Base-by-base conservation (phyloP, 1,139 yeast species). In the Geotrichum europaeum region DNA sequence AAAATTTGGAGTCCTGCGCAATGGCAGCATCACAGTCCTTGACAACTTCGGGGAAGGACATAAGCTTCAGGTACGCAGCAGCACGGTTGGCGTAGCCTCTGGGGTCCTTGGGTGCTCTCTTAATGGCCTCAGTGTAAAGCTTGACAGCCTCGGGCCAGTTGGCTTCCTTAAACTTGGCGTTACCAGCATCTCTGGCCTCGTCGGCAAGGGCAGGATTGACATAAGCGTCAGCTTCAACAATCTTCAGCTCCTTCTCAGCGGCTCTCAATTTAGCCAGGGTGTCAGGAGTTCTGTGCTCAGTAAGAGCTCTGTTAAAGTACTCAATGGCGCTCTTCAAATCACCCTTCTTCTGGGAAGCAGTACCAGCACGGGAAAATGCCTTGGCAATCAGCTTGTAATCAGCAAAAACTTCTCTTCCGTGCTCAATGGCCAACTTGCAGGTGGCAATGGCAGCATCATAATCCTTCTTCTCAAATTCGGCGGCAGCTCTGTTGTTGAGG, bases 71-170 rank as follows among this genome's bases (percentile, higher is more conserved):
- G 72, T 88, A 84, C 0, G 96, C 97, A 51, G 99, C 99, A 60
- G 99, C 99, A 77, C 99, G 88, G 79, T 95, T 95, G 53, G 96
- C 91, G 76, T 92, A 95, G 60, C 98, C 99, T 76, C 97, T 85
- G 45, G 96, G 96, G 75, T 95, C 99, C 62, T 86, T 85, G 62
- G 99, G 99, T 2, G 95, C 92, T 73, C 99, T 87, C 78, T 91
- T 89, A 70, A 92, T 81, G 90, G 95, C 94, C 77, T 95, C 99
- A 57, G 96, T 81, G 77, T 95, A 95, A 12, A 96, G 87, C 74
- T 89, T 89, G 60, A 95, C 97, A 45, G 99, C 98, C 67, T 81
- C 87, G 65, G 99, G 98, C 97, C 97, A 92, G 76, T 94, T 96
- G 53, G 90, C 95, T 69, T 88, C 87, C 66, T 88, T 84, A 81